Percentiles rank a stretch among this genome's conserved stretches.
Evolutionary conservation across 108 stramenopile genomes (phyloP).

Genomic region (Phaeodactylum tricornutum): DNA sequence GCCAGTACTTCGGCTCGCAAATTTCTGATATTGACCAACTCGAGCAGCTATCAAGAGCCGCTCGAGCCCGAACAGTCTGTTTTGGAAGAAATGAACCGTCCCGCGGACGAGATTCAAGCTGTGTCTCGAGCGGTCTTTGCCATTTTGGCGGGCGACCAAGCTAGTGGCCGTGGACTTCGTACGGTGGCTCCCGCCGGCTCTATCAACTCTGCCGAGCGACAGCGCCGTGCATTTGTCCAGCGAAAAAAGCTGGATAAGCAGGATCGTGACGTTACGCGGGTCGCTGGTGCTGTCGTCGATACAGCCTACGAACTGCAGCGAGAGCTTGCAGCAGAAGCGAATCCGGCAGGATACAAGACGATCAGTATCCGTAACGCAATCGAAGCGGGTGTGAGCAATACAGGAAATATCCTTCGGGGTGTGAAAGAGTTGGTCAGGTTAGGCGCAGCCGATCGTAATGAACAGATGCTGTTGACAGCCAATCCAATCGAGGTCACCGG

Average conservation of each 20-base stretch:
- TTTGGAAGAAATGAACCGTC: constrained; percentile 50
- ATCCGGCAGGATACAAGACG: constrained; percentile 63
- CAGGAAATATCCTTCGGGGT: constrained; percentile 5
- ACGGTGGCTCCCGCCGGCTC: constrained; percentile 48
- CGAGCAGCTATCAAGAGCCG: constrained; percentile 8
- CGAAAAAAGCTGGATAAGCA: constrained; percentile 46
- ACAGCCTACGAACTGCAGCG: constrained; percentile 57
- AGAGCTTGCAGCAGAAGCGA: constrained; percentile 53
- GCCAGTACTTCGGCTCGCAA: constrained; percentile 11
- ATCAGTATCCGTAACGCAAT: constrained; percentile 42
- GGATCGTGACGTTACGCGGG: constrained; percentile 36
- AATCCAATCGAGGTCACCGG: no score
- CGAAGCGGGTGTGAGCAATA: constrained; percentile 32
- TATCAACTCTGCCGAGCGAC: constrained; percentile 8
- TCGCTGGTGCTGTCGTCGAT: constrained; percentile 47
- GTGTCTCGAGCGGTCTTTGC: constrained; percentile 57
- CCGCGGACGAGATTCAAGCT: constrained; percentile 56
- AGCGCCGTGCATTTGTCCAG: constrained; percentile 48
- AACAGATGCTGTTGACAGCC: no score
- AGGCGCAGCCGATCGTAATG: constrained; percentile 1
- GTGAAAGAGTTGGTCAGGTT: neutral
- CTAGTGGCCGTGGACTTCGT: constrained; percentile 22
- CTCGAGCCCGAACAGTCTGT: neutral
- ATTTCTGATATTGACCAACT: constrained; percentile 12
- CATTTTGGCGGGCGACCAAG: constrained; percentile 35